phyloP scores from a whole-genome alignment of 2,329 filamentous ascomycete species.

The Aspergillus oerlinghausenensis region DNA sequence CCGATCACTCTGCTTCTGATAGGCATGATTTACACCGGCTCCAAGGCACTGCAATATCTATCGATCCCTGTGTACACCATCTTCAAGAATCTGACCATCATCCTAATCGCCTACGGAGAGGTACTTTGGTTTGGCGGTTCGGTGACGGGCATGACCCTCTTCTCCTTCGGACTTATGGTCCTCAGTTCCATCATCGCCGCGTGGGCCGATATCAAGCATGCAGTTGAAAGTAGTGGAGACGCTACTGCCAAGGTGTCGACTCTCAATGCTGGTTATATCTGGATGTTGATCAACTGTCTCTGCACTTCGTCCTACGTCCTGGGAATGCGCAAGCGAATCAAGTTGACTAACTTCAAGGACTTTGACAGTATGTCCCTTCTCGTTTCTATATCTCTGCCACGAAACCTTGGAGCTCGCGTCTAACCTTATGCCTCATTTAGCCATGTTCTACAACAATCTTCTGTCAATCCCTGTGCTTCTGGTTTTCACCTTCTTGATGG shows the following conservation, averaged over 20 bases:
- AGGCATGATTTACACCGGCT: slow-evolving; percentile 98
- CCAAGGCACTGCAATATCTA: slow-evolving; percentile 91
- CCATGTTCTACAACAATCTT: slow-evolving; percentile 99
- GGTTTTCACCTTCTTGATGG: slow-evolving; percentile 71
- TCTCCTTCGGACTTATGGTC: slow-evolving; percentile 96
- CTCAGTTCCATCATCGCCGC: slow-evolving; percentile 89
- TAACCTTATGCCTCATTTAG: slow-evolving; percentile 45
- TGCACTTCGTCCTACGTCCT: slow-evolving; percentile 87
- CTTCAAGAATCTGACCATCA: slow-evolving; percentile 99
- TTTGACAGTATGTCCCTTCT: slow-evolving; percentile 77
- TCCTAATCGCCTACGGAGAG: slow-evolving; percentile 96
- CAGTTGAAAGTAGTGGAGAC: slow-evolving; percentile 62
- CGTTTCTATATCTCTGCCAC: background rate
- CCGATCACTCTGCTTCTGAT: slow-evolving; percentile 93
- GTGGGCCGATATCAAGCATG: slow-evolving; percentile 93
- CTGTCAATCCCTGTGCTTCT: slow-evolving; percentile 91
- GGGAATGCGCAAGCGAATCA: slow-evolving; percentile 96
- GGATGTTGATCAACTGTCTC: slow-evolving; percentile 97
- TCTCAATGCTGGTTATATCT: slow-evolving; percentile 89
- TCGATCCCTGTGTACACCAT: slow-evolving; percentile 99
- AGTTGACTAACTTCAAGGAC: slow-evolving; percentile 99
- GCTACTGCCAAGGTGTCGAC: slow-evolving; percentile 76
- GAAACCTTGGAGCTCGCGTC: background rate
- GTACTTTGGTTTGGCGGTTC: slow-evolving; percentile 96
- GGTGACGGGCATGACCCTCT: slow-evolving; percentile 78